Conservation (phyloP, 192 early-diverging fungal species). For the Backusella westeae region DNA sequence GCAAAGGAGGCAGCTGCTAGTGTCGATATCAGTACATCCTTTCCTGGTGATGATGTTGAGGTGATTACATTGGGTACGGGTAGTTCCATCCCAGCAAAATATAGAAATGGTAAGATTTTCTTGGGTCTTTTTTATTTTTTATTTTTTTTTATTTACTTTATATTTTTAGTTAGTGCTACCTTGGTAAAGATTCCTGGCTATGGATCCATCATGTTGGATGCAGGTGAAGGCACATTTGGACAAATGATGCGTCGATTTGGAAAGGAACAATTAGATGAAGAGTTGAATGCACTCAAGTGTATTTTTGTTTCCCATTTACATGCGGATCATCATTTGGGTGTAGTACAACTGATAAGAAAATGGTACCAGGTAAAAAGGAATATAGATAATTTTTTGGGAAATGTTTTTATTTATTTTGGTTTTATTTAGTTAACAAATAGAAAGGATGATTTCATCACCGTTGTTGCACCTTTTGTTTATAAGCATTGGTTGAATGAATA, state of each 20-base stretch:
- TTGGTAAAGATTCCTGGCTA: conserved; percentile 62
- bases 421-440: not conserved
- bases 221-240: conserved; percentile 86
- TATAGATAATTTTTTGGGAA: not conserved
- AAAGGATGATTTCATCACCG: conserved; percentile 27
- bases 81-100: conserved; percentile 82
- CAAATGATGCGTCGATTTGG: conserved; percentile 79
- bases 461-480: conserved; percentile 61
- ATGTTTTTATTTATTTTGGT: not conserved
- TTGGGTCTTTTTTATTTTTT: not conserved
- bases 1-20: conserved; percentile 32
- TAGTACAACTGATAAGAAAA: conserved; percentile 65
- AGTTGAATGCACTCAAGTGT: conserved; percentile 57
- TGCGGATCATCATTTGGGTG: conserved; percentile 96
- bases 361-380: conserved; percentile 57
- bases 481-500: conserved; percentile 66
- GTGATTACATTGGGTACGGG: conserved; percentile 87
- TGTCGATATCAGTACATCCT: conserved; percentile 2
- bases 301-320: conserved; percentile 96
- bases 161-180: conserved; percentile 71
- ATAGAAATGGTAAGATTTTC: conserved; percentile 74
- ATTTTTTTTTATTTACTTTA: not conserved
- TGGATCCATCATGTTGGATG: conserved; percentile 80
- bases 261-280: conserved; percentile 47
- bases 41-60: conserved; percentile 47